These are phyloP conservation scores for Chaetomium olivaceum DNA, from an alignment of 2,329 filamentous ascomycete genomes.

Conservation along the genomic window DNA sequence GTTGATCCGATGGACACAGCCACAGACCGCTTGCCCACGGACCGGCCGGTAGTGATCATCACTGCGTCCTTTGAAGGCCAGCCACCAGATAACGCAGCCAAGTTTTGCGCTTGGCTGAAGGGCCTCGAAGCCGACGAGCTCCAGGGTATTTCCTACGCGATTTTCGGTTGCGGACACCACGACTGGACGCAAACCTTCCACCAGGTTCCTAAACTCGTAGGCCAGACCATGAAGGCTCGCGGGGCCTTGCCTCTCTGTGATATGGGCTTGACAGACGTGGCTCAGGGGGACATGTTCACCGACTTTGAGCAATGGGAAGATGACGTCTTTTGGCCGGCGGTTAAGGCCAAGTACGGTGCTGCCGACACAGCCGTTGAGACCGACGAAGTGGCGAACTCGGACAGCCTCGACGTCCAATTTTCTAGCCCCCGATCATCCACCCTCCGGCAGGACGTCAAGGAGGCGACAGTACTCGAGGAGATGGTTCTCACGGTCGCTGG, in stretches of 20 bases:
- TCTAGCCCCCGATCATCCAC: constrained; percentile 56
- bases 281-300: constrained; percentile 65
- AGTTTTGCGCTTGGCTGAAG: constrained; percentile 69
- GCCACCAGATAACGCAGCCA: constrained; percentile 69
- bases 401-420: constrained; percentile 49
- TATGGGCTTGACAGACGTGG: constrained; percentile 60
- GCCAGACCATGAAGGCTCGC: constrained; percentile 52
- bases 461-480: constrained; percentile 59
- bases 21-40: constrained; percentile 58
- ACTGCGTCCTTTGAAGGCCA: constrained; percentile 74
- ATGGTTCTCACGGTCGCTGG: constrained; percentile 45
- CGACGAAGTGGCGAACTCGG: constrained; percentile 35
- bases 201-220: constrained; percentile 63
- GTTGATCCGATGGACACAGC: constrained; percentile 63
- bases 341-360: constrained; percentile 47
- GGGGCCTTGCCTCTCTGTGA: constrained; percentile 51
- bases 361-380: constrained; percentile 25
- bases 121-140: constrained; percentile 52
- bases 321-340: constrained; percentile 50
- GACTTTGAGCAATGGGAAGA: constrained; percentile 70
- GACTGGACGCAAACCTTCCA: constrained; percentile 66
- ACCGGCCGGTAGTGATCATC: constrained; percentile 65
- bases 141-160: constrained; percentile 61
- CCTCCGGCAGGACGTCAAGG: constrained; percentile 63
- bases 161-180: constrained; percentile 66